Percentiles rank a stretch among this genome's conserved stretches.
phyloP scores from a whole-genome alignment of 345 rosid genomes.

The Sapria himalayana region DNA sequence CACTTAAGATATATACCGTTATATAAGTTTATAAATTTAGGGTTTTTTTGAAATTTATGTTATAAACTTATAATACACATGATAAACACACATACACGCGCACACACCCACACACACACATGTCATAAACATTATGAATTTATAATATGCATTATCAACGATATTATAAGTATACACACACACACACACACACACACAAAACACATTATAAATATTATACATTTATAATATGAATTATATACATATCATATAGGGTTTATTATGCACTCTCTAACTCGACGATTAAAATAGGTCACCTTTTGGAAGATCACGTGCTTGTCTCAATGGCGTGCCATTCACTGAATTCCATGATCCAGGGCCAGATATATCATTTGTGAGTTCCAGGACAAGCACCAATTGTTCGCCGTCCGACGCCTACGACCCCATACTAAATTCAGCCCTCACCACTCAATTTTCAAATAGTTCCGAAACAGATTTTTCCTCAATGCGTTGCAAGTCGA shows the following conservation, averaged over 20 bases:
- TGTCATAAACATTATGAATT: too few species aligned
- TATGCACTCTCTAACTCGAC: slow-evolving; percentile 3
- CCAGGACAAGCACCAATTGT: slow-evolving; percentile 50
- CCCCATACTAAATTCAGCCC: slow-evolving; percentile 22
- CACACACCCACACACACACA: too few species aligned
- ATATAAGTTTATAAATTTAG: too few species aligned
- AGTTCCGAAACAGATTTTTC: slow-evolving; percentile 41
- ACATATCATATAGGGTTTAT: neutral
- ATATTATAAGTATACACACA: neutral
- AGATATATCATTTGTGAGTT: slow-evolving; percentile 71
- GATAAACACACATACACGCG: too few species aligned
- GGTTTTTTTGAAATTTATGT: too few species aligned
- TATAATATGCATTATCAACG: too few species aligned
- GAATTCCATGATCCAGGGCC: slow-evolving; percentile 40
- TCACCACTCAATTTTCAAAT: slow-evolving; percentile 24
- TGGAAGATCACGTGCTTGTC: slow-evolving; percentile 15
- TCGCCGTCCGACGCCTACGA: slow-evolving; percentile 27
- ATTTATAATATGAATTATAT: neutral
- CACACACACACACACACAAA: neutral
- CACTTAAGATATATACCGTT: too few species aligned
- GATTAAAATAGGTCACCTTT: slow-evolving; percentile 31
- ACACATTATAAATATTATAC: neutral
- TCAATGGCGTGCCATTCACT: slow-evolving; percentile 12
- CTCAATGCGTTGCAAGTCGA: slow-evolving; percentile 29
- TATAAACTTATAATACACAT: too few species aligned